phyloP scores from a whole-genome alignment of 1,284 basidiomycete genomes.

The Ganoderma lucidum region DNA sequence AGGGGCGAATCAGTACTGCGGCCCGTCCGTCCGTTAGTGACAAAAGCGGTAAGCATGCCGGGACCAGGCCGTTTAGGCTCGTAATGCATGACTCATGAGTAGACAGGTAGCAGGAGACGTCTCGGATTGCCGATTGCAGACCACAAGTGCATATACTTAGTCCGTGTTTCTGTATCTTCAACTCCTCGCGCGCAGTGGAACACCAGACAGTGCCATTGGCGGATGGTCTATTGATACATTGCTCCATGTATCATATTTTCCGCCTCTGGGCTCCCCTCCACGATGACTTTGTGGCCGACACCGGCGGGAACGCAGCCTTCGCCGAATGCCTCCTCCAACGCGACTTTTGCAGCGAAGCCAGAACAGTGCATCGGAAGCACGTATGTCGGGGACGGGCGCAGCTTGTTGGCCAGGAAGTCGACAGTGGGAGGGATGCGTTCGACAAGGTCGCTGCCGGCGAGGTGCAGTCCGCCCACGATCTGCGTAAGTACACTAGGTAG shows the following conservation, averaged over 20 bases:
- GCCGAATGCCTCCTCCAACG: conserved; percentile 72
- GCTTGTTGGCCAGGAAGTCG: conserved; percentile 66
- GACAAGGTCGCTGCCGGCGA: conserved; percentile 70
- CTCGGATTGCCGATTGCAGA: no score
- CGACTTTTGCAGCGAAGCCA: conserved; percentile 76
- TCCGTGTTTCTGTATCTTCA: no score
- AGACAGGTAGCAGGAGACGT: no score
- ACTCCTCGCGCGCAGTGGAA: no score
- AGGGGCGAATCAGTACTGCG: conserved; percentile 53
- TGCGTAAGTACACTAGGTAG: conserved; percentile 36
- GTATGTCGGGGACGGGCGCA: conserved; percentile 72
- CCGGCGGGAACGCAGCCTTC: conserved; percentile 80
- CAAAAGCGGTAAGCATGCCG: no score
- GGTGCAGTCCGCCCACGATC: conserved; percentile 84
- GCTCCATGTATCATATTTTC: conserved; percentile 48
- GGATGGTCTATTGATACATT: neutral
- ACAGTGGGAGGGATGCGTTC: conserved; percentile 75
- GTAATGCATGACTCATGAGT: conserved; percentile 46
- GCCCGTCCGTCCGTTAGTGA: neutral
- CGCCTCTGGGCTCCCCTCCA: conserved; percentile 50
- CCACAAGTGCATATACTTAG: no score
- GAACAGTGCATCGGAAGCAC: conserved; percentile 87
- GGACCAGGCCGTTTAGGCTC: no score
- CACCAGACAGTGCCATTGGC: conserved; percentile 29
- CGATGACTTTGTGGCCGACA: conserved; percentile 70